phyloP scores from a whole-genome alignment of 805 yeast species.

The Teunomyces funiuensis region DNA sequence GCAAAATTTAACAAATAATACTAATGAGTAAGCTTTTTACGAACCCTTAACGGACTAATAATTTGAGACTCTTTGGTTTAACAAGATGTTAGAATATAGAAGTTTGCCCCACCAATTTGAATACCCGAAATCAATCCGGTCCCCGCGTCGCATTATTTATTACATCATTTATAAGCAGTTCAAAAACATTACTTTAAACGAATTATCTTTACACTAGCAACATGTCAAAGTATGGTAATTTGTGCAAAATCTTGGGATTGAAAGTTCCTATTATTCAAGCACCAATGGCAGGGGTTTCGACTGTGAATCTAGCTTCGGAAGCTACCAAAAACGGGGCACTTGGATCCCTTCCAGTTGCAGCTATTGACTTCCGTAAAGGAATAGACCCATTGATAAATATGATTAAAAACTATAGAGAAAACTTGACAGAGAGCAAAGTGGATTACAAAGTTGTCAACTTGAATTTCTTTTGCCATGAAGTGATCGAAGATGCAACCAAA shows the following conservation, averaged over 20 bases:
- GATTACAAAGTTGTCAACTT: slow-evolving; percentile 32
- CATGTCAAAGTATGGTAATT: slow-evolving; percentile 5
- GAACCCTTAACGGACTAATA: too few relatives aligned
- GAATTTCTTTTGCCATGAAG: slow-evolving; percentile 49
- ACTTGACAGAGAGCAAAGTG: slow-evolving; percentile 9
- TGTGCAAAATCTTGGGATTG: slow-evolving; percentile 23
- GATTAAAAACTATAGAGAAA: slow-evolving; percentile 15
- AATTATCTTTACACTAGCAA: neutral
- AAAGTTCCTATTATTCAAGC: slow-evolving; percentile 50
- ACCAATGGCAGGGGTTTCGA: slow-evolving; percentile 61
- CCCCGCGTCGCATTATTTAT: neutral
- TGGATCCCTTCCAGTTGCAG: slow-evolving; percentile 49
- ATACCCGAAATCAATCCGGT: neutral
- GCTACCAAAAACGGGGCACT: slow-evolving; percentile 46
- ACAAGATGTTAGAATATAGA: too few relatives aligned
- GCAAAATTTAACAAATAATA: too few relatives aligned
- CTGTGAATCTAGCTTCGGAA: slow-evolving; percentile 43
- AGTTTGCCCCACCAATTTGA: neutral
- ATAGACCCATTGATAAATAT: slow-evolving; percentile 13
- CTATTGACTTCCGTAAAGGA: slow-evolving; percentile 27
- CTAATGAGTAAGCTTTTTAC: too few relatives aligned
- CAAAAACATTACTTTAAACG: neutral
- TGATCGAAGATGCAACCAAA: slow-evolving; percentile 15
- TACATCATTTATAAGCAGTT: neutral
- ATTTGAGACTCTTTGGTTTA: too few relatives aligned